Base-by-base conservation (phyloP, 1,284 basidiomycete genomes). In the Ganoderma lingzhi region DNA sequence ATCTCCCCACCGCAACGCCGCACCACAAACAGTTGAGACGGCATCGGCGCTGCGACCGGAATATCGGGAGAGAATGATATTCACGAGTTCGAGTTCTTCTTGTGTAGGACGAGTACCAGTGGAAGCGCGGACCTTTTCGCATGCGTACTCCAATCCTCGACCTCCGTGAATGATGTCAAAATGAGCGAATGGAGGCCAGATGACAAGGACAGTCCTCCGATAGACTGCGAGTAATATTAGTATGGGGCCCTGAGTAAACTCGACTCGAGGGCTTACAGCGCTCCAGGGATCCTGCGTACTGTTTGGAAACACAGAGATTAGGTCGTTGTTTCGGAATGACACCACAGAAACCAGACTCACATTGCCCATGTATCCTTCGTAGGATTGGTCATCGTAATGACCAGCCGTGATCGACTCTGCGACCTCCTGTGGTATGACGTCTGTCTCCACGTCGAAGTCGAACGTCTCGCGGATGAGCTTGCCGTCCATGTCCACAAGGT, bases 301-400 rank as follows among this genome's bases (percentile, higher is more conserved):
- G 2, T 28, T 51, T 23, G 6, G 48, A 23, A 23, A 28, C 23
- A 35, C n/a, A 41, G 37, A 19, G 17, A 2, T 8, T 1, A 9
- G 23, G 23, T 4, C 4, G 10, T 28, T 14, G 74, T 71, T 61
- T 48, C 12, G 60, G 42, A 63, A 17, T 23, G 0, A 78, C 23
- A 28, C 23, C 12, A 51, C 10, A 51, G 23, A 14, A 51, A 10
- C 10, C 10, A 51, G 3, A 12, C 84, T 62, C 68, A 85, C 84
- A 73, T 85, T 84, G 30, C 82, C 84, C 72, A 78, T 78, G 67
- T 84, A 84, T 9, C 82, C 82, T 67, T 84, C 82, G 62, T 83
- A 41, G 12, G 30, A 30, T 42, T 61, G 59, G 6, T 61, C 59
- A 2, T 61, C 59, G 10, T 61, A 10, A 6, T 61, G 30, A 5